Percentiles rank a stretch among this genome's conserved stretches.
These are phyloP conservation scores for Postia placenta DNA, from an alignment of 768 basidiomycete species.

Conservation along the genomic window DNA sequence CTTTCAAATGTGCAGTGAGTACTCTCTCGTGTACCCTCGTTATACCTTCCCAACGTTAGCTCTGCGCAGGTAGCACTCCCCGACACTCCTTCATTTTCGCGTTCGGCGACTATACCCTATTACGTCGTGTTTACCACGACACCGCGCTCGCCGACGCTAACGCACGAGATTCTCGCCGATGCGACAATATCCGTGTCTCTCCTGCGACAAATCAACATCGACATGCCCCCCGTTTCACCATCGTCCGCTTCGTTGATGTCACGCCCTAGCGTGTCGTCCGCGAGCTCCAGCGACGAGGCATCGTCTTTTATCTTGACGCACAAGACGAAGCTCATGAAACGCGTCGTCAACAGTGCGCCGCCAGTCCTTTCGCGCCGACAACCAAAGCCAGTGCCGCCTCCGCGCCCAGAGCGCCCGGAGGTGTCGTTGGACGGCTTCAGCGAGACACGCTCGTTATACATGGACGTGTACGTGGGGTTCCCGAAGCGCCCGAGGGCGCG, in stretches of 20 bases:
- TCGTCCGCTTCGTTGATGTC: conserved; percentile 30
- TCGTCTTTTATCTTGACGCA: conserved; percentile 14
- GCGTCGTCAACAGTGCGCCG: conserved; percentile 24
- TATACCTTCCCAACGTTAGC: conserved; percentile 1
- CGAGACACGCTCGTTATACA: conserved; percentile 42
- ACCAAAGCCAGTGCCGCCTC: conserved; percentile 6
- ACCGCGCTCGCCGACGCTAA: conserved; percentile 45
- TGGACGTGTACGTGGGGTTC: conserved; percentile 58
- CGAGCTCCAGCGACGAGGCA: conserved; percentile 44
- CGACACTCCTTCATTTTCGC: conserved; percentile 52
- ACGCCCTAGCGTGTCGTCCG: conserved; percentile 23
- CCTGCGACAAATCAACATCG: conserved; percentile 52
- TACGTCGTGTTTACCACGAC: conserved; percentile 70
- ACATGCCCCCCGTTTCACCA: conserved; percentile 33
- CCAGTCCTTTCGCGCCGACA: conserved; percentile 6
- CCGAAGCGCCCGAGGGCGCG: conserved; percentile 58
- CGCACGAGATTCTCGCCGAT: conserved; percentile 63
- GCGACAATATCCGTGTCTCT: conserved; percentile 67
- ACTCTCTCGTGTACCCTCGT: neutral
- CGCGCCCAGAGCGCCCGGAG: conserved; percentile 22
- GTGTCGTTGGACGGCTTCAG: conserved; percentile 21
- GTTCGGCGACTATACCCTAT: conserved; percentile 57
- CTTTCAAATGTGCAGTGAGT: conserved; percentile 64
- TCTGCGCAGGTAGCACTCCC: conserved; percentile 57
- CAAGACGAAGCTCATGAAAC: conserved; percentile 23